Percentiles rank a stretch among this genome's conserved stretches.
Evolutionary conservation across 208 protist species (phyloP).

Genomic region (Entamoeba histolytica): DNA sequence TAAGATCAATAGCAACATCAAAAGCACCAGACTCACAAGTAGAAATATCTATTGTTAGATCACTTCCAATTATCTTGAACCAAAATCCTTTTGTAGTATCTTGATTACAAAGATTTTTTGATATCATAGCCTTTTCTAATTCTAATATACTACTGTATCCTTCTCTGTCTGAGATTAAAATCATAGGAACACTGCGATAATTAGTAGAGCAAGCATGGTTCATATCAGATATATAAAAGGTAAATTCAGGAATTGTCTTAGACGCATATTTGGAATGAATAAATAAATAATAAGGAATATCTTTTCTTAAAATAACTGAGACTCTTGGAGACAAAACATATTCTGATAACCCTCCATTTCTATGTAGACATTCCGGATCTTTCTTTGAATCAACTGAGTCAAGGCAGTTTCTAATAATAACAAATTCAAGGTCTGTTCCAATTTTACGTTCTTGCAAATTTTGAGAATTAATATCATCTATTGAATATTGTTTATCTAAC

Average conservation of each 20-base stretch:
- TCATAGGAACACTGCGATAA: too few species aligned
- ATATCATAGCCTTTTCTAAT: not conserved
- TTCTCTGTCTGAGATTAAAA: too few species aligned
- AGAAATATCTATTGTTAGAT: not conserved
- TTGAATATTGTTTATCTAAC: not conserved
- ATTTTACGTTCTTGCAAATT: not conserved
- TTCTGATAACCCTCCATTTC: not conserved
- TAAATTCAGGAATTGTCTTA: not conserved
- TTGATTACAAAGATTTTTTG: not conserved
- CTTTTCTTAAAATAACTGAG: not conserved
- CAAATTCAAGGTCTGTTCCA: too few species aligned
- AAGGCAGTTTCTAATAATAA: too few species aligned
- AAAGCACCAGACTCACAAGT: not conserved
- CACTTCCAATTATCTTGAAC: not conserved
- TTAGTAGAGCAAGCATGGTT: not conserved
- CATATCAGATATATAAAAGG: not conserved
- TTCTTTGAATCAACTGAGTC: too few species aligned
- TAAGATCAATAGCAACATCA: not conserved
- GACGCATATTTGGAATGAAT: not conserved
- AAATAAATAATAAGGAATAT: not conserved
- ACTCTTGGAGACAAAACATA: not conserved
- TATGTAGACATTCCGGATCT: not conserved
- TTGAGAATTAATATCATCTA: not conserved
- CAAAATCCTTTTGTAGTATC: not conserved
- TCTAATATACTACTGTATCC: not conserved